A percentile compares a stretch with the other conserved stretches of the same genome.
phyloP scores from a whole-genome alignment of 768 basidiomycete species.

The Ramaria sp. region DNA sequence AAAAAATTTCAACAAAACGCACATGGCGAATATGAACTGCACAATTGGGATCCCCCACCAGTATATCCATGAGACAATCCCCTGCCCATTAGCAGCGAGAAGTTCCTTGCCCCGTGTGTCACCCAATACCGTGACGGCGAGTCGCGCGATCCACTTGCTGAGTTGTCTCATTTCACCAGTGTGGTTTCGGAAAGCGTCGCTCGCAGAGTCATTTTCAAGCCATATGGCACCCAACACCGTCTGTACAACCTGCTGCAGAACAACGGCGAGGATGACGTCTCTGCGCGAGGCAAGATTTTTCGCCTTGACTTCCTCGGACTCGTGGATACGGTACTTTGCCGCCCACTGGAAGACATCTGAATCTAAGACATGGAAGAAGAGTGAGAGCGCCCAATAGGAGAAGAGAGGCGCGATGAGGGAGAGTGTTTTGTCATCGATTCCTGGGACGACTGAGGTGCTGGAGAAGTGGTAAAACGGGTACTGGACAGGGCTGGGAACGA shows the following conservation, averaged over 20 bases:
- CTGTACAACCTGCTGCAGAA: slow-evolving; percentile 81
- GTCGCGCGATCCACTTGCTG: slow-evolving; percentile 23
- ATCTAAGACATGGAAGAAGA: slow-evolving; percentile 78
- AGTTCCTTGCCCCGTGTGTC: slow-evolving; percentile 23
- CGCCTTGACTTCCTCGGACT: slow-evolving; percentile 63
- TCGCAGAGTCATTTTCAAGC: slow-evolving; percentile 34
- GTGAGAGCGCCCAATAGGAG: slow-evolving; percentile 76
- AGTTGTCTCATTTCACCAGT: slow-evolving; percentile 30
- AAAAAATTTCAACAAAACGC: slow-evolving; percentile 27
- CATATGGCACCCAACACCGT: slow-evolving; percentile 62
- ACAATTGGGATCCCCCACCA: slow-evolving; percentile 85
- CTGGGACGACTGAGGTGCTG: slow-evolving; percentile 28
- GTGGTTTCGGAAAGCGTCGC: slow-evolving; percentile 21
- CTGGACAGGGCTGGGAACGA: slow-evolving; percentile 11
- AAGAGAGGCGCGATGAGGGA: slow-evolving; percentile 65
- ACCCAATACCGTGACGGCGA: slow-evolving; percentile 30
- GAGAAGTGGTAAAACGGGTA: slow-evolving; percentile 28
- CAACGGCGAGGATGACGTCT: slow-evolving; percentile 69
- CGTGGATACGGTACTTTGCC: slow-evolving; percentile 80
- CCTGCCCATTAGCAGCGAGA: slow-evolving; percentile 30
- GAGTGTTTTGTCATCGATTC: slow-evolving; percentile 59
- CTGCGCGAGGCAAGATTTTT: slow-evolving; percentile 63
- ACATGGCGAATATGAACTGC: slow-evolving; percentile 79
- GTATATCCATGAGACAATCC: slow-evolving; percentile 55
- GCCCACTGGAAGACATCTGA: slow-evolving; percentile 64